Percentiles rank a stretch among this genome's conserved stretches.
phyloP scores from a whole-genome alignment of 2,329 filamentous ascomycete genomes.

The Colletotrichum magnum region DNA sequence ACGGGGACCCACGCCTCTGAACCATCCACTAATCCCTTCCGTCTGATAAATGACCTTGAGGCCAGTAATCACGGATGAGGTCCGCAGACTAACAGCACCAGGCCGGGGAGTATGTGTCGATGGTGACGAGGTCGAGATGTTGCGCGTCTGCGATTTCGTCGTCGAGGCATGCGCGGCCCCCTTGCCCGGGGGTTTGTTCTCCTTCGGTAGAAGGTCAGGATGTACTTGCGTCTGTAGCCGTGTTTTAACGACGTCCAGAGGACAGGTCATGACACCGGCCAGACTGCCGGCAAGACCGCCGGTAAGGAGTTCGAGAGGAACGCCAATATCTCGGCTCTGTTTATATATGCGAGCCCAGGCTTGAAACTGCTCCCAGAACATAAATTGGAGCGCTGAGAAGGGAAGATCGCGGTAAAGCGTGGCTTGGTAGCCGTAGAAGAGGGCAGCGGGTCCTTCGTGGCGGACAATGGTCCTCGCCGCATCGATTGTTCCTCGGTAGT shows the following conservation, averaged over 20 bases:
- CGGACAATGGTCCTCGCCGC: slow-evolving; percentile 88
- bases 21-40: slow-evolving; percentile 91
- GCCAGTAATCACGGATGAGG: slow-evolving; percentile 89
- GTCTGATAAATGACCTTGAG: slow-evolving; percentile 89
- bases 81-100: slow-evolving; percentile 85
- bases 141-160: slow-evolving; percentile 71
- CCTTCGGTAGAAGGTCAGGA: slow-evolving; percentile 49
- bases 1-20: slow-evolving; percentile 92
- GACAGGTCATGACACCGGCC: slow-evolving; percentile 94
- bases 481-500: slow-evolving; percentile 89
- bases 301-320: slow-evolving; percentile 88
- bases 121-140: slow-evolving; percentile 91
- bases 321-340: slow-evolving; percentile 85
- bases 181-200: slow-evolving; percentile 43
- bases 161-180: slow-evolving; percentile 44
- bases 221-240: slow-evolving; percentile 92
- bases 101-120: slow-evolving; percentile 86
- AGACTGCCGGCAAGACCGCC: slow-evolving; percentile 92
- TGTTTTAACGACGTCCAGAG: slow-evolving; percentile 97
- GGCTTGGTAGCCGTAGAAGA: slow-evolving; percentile 98
- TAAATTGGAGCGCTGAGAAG: slow-evolving; percentile 96
- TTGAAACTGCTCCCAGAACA: slow-evolving; percentile 97
- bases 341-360: slow-evolving; percentile 84
- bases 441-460: slow-evolving; percentile 84
- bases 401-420: slow-evolving; percentile 95